A percentile compares a stretch with the other conserved stretches of the same genome.
Evolutionary conservation across 371 early-diverging fungal genomes (phyloP).

Genomic region (Mortierella polycephala): DNA sequence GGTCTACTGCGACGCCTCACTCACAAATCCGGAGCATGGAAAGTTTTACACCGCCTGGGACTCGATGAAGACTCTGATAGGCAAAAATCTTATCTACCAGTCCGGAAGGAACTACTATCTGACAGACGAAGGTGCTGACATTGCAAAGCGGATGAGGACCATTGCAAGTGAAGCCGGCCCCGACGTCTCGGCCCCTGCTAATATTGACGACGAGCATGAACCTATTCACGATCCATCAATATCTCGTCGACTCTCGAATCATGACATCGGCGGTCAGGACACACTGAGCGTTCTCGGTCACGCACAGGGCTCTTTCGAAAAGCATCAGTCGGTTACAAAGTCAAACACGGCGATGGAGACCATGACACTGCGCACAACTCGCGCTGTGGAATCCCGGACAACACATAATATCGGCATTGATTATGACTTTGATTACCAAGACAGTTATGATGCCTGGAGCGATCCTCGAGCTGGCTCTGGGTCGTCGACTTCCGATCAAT

Average conservation of each 20-base stretch:
- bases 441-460: neutral
- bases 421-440: neutral
- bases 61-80: conserved; percentile 75
- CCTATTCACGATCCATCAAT: neutral
- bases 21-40: conserved; percentile 68
- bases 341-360: too few species aligned
- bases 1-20: conserved; percentile 71
- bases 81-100: conserved; percentile 75
- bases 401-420: too few species aligned
- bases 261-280: too few species aligned
- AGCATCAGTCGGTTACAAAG: too few species aligned
- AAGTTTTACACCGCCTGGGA: conserved; percentile 81
- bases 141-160: conserved; percentile 65
- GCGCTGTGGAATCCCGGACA: too few species aligned
- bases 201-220: neutral
- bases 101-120: conserved; percentile 71
- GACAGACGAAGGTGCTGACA: conserved; percentile 76
- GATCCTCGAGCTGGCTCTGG: too few species aligned
- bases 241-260: too few species aligned
- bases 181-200: neutral
- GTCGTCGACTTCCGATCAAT: too few species aligned
- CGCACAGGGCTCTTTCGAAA: too few species aligned
- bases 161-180: conserved; percentile 12
- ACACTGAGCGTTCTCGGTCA: too few species aligned
- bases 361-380: too few species aligned